These are phyloP conservation scores for Canavalia gladiata DNA, from an alignment of 306 rosid species.

Conservation along the genomic window DNA sequence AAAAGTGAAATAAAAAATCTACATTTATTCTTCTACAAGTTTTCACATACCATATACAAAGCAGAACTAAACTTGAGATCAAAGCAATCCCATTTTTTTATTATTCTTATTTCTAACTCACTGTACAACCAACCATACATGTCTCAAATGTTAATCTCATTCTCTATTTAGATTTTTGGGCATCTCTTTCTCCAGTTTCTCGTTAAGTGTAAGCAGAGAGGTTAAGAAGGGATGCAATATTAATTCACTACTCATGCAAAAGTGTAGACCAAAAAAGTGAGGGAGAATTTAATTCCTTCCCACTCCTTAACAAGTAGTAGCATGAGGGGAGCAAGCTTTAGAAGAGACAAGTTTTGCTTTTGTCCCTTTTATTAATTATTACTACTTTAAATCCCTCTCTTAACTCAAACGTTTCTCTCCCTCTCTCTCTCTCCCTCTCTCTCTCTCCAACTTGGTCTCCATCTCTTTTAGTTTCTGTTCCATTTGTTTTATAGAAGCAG, in stretches of 20 bases:
- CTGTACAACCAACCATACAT: constrained; percentile 46
- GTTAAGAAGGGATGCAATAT: constrained; percentile 40
- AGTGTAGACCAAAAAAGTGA: constrained; percentile 54
- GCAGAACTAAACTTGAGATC: constrained; percentile 68
- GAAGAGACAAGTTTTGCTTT: constrained; percentile 62
- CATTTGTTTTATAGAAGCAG: constrained; percentile 36
- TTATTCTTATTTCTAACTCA: constrained; percentile 6
- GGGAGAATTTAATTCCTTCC: constrained; percentile 64
- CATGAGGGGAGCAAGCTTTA: constrained; percentile 61
- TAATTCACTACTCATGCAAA: constrained; percentile 45
- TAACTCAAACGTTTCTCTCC: constrained; percentile 37
- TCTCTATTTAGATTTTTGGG: constrained; percentile 20
- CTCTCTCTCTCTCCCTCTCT: not conserved
- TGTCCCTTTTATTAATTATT: constrained; percentile 49
- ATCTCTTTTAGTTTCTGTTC: constrained; percentile 36
- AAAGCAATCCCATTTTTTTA: constrained; percentile 58
- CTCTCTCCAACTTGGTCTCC: not conserved
- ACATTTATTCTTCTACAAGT: constrained; percentile 65
- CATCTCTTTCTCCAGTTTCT: constrained; percentile 31
- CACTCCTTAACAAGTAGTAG: constrained; percentile 52
- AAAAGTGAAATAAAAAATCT: constrained; percentile 48
- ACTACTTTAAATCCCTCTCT: constrained; percentile 44
- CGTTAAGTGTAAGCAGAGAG: constrained; percentile 35
- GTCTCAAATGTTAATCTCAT: constrained; percentile 35
- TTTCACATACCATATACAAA: constrained; percentile 50